Evolutionary conservation across 129 eudicot genomes (phyloP).

Genomic region (Helianthus tuberosus): DNA sequence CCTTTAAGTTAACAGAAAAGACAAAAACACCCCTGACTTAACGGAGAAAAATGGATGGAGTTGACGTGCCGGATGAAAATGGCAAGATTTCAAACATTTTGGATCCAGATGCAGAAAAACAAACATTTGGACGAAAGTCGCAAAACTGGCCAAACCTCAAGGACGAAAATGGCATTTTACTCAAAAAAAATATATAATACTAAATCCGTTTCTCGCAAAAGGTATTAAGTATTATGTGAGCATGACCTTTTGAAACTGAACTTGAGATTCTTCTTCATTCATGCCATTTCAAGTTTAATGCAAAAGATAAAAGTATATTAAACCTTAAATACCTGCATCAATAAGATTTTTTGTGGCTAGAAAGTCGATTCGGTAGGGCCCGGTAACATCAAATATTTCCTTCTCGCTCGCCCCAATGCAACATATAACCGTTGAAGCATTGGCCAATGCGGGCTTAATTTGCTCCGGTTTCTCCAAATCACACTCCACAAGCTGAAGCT

Average conservation of each 20-base stretch:
- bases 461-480: conserved; percentile 77
- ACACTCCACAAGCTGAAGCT: conserved; percentile 91
- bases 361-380: conserved; percentile 92
- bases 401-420: conserved; percentile 99
- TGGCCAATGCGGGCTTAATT: conserved; percentile 73
- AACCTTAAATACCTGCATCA: conserved; percentile 75
- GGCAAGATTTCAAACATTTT: too few relatives aligned
- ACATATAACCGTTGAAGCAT: conserved; percentile 78
- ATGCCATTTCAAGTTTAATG: conserved; percentile 7
- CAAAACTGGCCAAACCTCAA: too few relatives aligned
- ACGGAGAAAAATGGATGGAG: too few relatives aligned
- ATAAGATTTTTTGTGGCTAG: conserved; percentile 89
- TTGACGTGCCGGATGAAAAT: too few relatives aligned
- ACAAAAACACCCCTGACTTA: too few relatives aligned
- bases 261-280: conserved; percentile 6
- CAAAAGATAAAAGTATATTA: conserved; percentile 3
- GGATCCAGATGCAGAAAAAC: too few relatives aligned
- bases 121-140: too few relatives aligned
- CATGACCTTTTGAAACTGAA: conserved; percentile 5
- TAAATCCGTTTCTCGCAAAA: not conserved
- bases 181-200: not conserved
- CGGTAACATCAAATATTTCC: conserved; percentile 87
- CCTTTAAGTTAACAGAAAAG: too few relatives aligned
- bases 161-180: too few relatives aligned
- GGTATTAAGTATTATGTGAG: not conserved